These are phyloP conservation scores for Sphaerulina populicola DNA, from an alignment of 2,329 filamentous ascomycete genomes.

Conservation along the genomic window DNA sequence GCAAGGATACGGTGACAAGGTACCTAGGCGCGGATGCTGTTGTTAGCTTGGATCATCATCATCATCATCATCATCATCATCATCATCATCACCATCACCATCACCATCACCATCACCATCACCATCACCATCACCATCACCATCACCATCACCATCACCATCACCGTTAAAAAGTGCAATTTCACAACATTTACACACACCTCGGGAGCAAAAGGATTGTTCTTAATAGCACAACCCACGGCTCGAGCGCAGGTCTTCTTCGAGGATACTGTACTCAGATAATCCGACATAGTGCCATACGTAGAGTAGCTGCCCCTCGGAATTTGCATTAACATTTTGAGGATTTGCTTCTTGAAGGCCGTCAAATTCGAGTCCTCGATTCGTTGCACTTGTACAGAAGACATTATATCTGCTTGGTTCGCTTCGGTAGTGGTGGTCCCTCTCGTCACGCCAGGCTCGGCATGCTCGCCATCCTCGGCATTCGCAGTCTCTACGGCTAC, in stretches of 20 bases:
- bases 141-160: background rate
- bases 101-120: no score
- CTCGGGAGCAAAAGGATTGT: constrained; percentile 38
- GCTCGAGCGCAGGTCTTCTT: constrained; percentile 35
- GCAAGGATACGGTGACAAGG: constrained; percentile 37
- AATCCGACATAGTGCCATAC: constrained; percentile 32
- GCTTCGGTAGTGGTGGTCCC: background rate
- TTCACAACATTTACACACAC: background rate
- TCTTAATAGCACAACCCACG: constrained; percentile 37
- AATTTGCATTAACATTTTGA: constrained; percentile 31
- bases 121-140: background rate
- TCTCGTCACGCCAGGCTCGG: background rate
- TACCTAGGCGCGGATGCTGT: constrained; percentile 18
- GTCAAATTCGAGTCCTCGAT: constrained; percentile 44
- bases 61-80: background rate
- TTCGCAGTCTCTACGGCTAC: background rate
- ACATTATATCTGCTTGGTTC: constrained; percentile 14
- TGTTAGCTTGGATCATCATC: background rate
- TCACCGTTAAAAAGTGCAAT: no score
- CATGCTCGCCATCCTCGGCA: background rate
- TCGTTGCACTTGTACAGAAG: constrained; percentile 29
- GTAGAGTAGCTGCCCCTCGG: constrained; percentile 32
- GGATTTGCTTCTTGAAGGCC: constrained; percentile 38
- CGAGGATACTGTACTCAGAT: constrained; percentile 26
- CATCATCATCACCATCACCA: background rate